Evolutionary conservation across 306 rosid genomes (phyloP), one percentile per base, ranked within the genome.

Genomic region (Prunus padus): DNA sequence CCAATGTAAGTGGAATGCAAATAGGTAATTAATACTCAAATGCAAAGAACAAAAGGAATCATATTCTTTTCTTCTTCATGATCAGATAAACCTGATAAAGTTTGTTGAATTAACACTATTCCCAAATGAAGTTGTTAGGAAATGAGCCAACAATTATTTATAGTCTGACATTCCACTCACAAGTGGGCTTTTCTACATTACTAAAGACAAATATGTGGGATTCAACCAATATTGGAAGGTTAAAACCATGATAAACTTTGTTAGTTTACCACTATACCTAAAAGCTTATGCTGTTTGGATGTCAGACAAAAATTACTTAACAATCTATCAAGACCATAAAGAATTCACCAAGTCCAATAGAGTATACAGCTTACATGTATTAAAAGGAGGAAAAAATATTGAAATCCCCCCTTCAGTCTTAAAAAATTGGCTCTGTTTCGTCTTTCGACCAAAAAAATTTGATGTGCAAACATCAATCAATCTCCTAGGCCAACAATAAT

Each of bases 1-100:
- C 26, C 64, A 67, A 72, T 12, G 23, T 69, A 54, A 50, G 76
- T 56, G 71, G 79, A 83, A 73, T 30, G 73, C 62, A 77, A 46
- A 72, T 16, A 64, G 65, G 33, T 45, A 65, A 25, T 0, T 33
- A 30, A 62, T 15, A 19, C 5, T 26, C 3, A 11, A 15, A 82
- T n/a, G 75, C 20, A 71, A 68, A 69, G 22, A 77, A 64, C 31
- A 13, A 52, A 50, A 20, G 11, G 56, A 26, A 26, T 19, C 44
- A 10, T n/a, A 30, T 12, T 46, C 30, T 30, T 30, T 30, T 69
- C 46, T 50, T 69, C 19, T 49, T 51, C 61, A 51, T 30, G 26
- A 5, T 69, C 60, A 25, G 18, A 57, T 4, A 22, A 11, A 57
- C 31, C 18, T 11, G 25, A 31, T 50, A 26, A 67, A 46, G 1